Conservation (phyloP, 371 early-diverging fungal species). For the Mucor piriformis region DNA sequence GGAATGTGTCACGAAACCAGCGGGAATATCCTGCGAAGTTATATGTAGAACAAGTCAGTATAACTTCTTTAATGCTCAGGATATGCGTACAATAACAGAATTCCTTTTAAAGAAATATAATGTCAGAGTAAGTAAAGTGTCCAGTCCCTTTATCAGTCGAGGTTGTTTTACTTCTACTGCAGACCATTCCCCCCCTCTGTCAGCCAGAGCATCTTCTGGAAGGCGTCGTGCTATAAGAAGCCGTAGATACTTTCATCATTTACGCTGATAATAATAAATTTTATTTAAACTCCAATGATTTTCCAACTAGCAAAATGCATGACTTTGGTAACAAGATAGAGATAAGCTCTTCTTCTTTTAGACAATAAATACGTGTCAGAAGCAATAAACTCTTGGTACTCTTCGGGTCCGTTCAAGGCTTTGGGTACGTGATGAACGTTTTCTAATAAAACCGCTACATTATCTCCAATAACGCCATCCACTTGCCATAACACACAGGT, state of each 20-base stretch:
- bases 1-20: neutral
- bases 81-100: neutral
- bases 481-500: slow-evolving; percentile 52
- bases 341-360: slow-evolving; percentile 21
- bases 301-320: slow-evolving; percentile 29
- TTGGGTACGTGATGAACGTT: slow-evolving; percentile 31
- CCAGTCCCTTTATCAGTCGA: neutral
- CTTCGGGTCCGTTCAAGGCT: slow-evolving; percentile 11
- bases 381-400: slow-evolving; percentile 17
- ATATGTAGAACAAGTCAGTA: neutral
- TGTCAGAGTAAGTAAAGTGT: neutral
- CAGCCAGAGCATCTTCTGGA: too few relatives aligned
- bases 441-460: slow-evolving; percentile 41
- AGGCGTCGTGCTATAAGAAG: neutral
- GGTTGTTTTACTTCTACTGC: neutral
- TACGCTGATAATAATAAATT: neutral
- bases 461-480: slow-evolving; percentile 61
- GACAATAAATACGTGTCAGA: slow-evolving; percentile 23
- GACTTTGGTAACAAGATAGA: slow-evolving; percentile 17
- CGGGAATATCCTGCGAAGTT: neutral
- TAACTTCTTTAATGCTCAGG: neutral
- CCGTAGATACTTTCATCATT: neutral
- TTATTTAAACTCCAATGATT: slow-evolving; percentile 19
- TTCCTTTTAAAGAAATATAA: neutral
- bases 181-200: neutral